Percentiles rank a stretch among this genome's conserved stretches.
phyloP scores from a whole-genome alignment of 2,329 filamentous ascomycete genomes.

The Fusarium sp. region DNA sequence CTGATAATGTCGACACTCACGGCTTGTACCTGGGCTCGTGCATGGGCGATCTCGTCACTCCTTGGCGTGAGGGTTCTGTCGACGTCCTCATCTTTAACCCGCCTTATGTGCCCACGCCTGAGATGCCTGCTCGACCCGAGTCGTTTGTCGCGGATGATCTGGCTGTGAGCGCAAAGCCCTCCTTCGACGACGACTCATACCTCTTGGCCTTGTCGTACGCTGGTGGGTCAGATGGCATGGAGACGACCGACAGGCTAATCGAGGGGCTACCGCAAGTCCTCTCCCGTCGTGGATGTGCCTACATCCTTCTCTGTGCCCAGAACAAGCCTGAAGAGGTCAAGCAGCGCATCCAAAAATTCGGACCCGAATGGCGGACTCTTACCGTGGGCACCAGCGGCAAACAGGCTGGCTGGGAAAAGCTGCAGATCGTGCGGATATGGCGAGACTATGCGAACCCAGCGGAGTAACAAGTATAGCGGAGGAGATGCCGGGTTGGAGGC shows the following conservation, averaged over 20 bases:
- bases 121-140: slow-evolving; percentile 69
- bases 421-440: slow-evolving; percentile 91
- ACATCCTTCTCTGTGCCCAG: slow-evolving; percentile 89
- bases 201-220: slow-evolving; percentile 89
- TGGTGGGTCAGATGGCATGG: slow-evolving; percentile 92
- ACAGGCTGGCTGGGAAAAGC: slow-evolving; percentile 92
- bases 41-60: slow-evolving; percentile 75
- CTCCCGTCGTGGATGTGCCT: slow-evolving; percentile 79
- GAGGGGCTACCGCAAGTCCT: slow-evolving; percentile 74
- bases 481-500: slow-evolving; percentile 25
- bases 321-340: slow-evolving; percentile 86
- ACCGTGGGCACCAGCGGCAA: slow-evolving; percentile 86
- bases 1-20: slow-evolving; percentile 50
- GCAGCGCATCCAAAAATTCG: slow-evolving; percentile 65
- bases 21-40: slow-evolving; percentile 73
- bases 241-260: slow-evolving; percentile 85
- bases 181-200: slow-evolving; percentile 84
- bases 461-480: neutral
- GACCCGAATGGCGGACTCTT: slow-evolving; percentile 75
- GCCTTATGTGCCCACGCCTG: slow-evolving; percentile 90
- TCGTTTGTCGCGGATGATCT: slow-evolving; percentile 41
- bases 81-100: slow-evolving; percentile 97
- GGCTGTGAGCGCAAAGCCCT: slow-evolving; percentile 48
- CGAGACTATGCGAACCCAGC: slow-evolving; percentile 52
- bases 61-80: slow-evolving; percentile 68